phyloP scores from a whole-genome alignment of 139 green algal genomes.

The Spirogloea muscicola region DNA sequence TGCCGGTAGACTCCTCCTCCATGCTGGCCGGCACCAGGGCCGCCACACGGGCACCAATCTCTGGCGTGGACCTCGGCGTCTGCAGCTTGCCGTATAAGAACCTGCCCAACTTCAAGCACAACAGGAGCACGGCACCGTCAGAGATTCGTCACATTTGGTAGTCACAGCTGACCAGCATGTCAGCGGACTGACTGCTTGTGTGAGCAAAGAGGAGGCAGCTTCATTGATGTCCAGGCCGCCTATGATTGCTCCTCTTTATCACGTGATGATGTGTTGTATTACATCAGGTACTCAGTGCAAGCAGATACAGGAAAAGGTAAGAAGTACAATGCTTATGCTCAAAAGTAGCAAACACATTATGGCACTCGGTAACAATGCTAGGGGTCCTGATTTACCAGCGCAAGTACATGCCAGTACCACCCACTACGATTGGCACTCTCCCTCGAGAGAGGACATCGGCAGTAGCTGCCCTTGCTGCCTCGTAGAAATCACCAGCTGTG shows the following conservation, averaged over 20 bases:
- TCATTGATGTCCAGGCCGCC: background rate
- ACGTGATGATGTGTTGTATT: background rate
- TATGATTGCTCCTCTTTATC: background rate
- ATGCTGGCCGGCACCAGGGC: too few relatives aligned
- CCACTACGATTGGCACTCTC: constrained; percentile 79
- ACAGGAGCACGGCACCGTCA: too few relatives aligned
- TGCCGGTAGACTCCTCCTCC: too few relatives aligned
- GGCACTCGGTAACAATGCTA: background rate
- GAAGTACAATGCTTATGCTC: background rate
- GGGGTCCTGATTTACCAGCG: constrained; percentile 66
- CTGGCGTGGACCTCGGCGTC: constrained; percentile 55
- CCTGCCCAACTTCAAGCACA: too few relatives aligned
- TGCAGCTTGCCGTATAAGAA: constrained; percentile 69
- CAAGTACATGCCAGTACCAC: constrained; percentile 93
- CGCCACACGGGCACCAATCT: too few relatives aligned
- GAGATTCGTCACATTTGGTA: background rate
- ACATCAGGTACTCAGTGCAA: background rate
- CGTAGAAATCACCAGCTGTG: constrained; percentile 76
- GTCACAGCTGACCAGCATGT: background rate
- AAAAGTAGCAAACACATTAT: background rate
- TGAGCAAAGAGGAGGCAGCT: background rate
- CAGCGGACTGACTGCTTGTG: background rate
- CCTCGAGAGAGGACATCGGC: constrained; percentile 74
- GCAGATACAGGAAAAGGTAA: background rate
- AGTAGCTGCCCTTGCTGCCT: constrained; percentile 55